These are phyloP conservation scores for Naganishia randhawae DNA, from an alignment of 768 basidiomycete genomes.

Conservation along the genomic window DNA sequence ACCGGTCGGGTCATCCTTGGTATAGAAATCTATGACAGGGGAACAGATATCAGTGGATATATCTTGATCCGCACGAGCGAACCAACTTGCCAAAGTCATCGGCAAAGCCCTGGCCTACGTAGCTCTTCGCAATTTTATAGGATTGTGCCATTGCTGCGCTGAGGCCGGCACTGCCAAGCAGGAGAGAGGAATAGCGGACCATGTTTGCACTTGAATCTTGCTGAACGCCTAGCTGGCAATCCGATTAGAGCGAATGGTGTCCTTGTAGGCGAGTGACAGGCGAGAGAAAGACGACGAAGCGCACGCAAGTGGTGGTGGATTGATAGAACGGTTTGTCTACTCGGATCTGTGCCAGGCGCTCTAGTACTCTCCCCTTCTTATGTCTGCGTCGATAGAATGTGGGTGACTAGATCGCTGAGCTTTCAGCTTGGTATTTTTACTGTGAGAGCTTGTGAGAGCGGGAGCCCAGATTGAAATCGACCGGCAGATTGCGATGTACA, in stretches of 20 bases:
- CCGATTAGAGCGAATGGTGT: neutral
- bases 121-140: conserved; percentile 43
- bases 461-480: neutral
- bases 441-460: neutral
- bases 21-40: conserved; percentile 42
- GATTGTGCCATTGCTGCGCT: conserved; percentile 10
- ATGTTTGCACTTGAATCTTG: neutral
- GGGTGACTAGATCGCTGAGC: too few species aligned
- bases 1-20: conserved; percentile 44
- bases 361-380: too few species aligned
- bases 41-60: neutral
- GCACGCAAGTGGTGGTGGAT: neutral
- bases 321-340: neutral
- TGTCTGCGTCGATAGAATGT: too few species aligned
- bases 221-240: conserved; percentile 62
- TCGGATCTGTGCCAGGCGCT: too few species aligned
- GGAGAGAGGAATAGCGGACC: neutral
- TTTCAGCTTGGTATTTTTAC: too few species aligned
- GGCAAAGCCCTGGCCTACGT: conserved; percentile 42
- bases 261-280: neutral
- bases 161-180: conserved; percentile 9
- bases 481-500: neutral
- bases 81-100: conserved; percentile 38
- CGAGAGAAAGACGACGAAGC: neutral
- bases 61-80: neutral